Percentiles rank a stretch among this genome's conserved stretches.
These are phyloP conservation scores for Podospora didyma DNA, from an alignment of 495 filamentous ascomycete genomes.

Conservation along the genomic window DNA sequence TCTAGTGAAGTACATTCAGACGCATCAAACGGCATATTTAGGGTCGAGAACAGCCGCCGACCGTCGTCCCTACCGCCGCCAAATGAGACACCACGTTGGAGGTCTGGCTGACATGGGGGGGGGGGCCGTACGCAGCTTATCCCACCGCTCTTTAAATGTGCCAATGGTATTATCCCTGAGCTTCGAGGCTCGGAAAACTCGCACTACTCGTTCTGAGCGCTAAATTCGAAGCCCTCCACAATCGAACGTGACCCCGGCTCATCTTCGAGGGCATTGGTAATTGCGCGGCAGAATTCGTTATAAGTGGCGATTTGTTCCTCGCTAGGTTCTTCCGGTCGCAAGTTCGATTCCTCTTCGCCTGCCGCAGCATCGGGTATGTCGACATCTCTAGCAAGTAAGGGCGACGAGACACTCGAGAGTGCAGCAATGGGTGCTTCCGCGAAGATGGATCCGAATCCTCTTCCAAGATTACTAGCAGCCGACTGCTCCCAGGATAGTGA, in stretches of 20 bases:
- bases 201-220: slow-evolving; percentile 6
- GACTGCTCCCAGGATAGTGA: background rate
- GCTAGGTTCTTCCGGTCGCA: background rate
- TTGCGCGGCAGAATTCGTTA: background rate
- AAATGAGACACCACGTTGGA: no score
- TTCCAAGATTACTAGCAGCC: background rate
- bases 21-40: no score
- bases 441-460: background rate
- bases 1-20: no score
- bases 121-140: no score
- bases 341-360: background rate
- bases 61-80: no score
- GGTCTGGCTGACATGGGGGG: no score
- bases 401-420: background rate
- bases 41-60: no score
- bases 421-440: background rate
- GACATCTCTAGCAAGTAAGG: no score
- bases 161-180: background rate
- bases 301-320: background rate
- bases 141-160: background rate
- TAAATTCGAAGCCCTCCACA: background rate
- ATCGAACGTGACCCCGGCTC: background rate
- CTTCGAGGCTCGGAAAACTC: slow-evolving; percentile 1
- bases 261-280: background rate
- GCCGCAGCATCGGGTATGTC: background rate